A percentile compares a stretch with the other conserved stretches of the same genome.
Conservation (phyloP, 2,329 filamentous ascomycete species). For the Alternaria ventricosa region DNA sequence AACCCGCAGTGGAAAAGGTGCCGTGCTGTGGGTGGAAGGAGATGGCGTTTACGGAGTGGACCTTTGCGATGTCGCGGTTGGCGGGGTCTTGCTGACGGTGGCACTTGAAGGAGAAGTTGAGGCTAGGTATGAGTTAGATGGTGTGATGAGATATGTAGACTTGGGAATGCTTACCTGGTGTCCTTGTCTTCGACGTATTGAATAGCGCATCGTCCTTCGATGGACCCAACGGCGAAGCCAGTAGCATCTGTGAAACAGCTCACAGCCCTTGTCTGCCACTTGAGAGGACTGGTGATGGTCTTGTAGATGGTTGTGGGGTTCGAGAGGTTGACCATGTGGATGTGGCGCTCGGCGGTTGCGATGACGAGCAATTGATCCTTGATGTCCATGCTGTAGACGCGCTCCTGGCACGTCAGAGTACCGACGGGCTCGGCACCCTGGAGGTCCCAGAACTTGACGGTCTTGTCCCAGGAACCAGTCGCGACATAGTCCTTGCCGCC, state of each 20-base stretch:
- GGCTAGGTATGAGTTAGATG: constrained; percentile 47
- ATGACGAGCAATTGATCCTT: constrained; percentile 87
- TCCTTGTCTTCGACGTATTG: constrained; percentile 99
- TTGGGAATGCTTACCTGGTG: constrained; percentile 56
- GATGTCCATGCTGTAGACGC: constrained; percentile 91
- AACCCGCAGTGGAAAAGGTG: constrained; percentile 97
- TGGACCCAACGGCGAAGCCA: constrained; percentile 93
- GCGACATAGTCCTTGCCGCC: constrained; percentile 80
- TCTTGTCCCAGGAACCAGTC: constrained; percentile 93
- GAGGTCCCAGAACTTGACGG: constrained; percentile 87
- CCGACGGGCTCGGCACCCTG: constrained; percentile 68
- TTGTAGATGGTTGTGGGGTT: constrained; percentile 94
- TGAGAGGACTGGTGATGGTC: constrained; percentile 91
- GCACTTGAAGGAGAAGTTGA: constrained; percentile 99
- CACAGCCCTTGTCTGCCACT: constrained; percentile 96
- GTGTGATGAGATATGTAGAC: background rate
- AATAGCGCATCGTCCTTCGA: constrained; percentile 96
- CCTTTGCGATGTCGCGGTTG: constrained; percentile 75
- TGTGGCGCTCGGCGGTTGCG: constrained; percentile 92
- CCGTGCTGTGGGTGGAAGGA: constrained; percentile 96
- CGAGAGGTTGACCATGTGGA: constrained; percentile 91
- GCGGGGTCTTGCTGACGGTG: constrained; percentile 79
- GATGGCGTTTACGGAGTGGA: constrained; percentile 95
- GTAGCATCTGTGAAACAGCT: constrained; percentile 92
- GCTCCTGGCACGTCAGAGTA: constrained; percentile 72